phyloP scores from a whole-genome alignment of 2,329 filamentous ascomycete species.

The Trichophyton schoenleinii region DNA sequence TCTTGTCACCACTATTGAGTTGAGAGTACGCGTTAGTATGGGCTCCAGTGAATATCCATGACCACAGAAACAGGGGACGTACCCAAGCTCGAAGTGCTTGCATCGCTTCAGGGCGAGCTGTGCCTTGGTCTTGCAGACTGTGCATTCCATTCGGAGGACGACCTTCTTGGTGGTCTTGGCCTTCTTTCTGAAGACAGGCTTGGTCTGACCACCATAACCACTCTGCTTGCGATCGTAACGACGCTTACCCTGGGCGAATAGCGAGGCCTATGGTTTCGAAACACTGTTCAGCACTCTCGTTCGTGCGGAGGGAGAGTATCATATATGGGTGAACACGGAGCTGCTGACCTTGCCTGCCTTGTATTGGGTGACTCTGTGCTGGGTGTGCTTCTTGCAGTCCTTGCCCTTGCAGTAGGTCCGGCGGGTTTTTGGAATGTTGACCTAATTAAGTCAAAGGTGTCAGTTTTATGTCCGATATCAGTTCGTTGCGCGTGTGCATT shows the following conservation, averaged over 20 bases:
- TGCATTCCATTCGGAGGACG: conserved; percentile 95
- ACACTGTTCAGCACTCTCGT: conserved; percentile 3
- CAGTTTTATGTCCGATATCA: conserved; percentile 7
- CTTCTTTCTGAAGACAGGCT: conserved; percentile 99
- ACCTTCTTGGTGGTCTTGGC: conserved; percentile 99
- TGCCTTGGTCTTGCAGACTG: conserved; percentile 93
- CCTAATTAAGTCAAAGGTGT: conserved; percentile 41
- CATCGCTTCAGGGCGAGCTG: conserved; percentile 98
- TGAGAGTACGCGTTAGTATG: conserved; percentile 14
- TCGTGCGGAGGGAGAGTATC: too few relatives aligned
- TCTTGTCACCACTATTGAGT: conserved; percentile 89
- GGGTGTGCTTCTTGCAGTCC: conserved; percentile 84
- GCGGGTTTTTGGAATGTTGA: conserved; percentile 97
- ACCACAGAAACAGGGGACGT: conserved; percentile 35
- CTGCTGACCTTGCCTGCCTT: conserved; percentile 74
- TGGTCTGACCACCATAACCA: conserved; percentile 99
- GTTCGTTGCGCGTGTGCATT: background rate
- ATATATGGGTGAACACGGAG: conserved; percentile 10
- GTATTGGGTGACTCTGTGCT: conserved; percentile 93
- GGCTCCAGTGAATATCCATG: too few relatives aligned
- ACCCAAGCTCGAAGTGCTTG: conserved; percentile 99
- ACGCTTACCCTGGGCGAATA: conserved; percentile 98
- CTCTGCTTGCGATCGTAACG: conserved; percentile 99
- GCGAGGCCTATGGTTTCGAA: conserved; percentile 53
- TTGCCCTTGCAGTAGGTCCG: conserved; percentile 97